Evolutionary conservation across 805 yeast genomes (phyloP), one percentile per base, ranked within the genome.

Genomic region (Millerozyma miso): DNA sequence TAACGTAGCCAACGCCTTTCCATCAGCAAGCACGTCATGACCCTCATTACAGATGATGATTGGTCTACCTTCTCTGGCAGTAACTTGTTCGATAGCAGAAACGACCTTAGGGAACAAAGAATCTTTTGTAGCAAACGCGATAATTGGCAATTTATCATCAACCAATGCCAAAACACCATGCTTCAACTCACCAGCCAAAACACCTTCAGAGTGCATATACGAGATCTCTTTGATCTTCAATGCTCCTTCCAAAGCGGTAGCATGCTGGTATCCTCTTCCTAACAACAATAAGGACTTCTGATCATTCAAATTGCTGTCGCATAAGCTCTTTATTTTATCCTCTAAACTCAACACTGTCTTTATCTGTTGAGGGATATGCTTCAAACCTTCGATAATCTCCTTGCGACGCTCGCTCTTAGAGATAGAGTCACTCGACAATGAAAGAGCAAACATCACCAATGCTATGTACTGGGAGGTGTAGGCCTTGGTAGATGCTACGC

Each of bases 171-270:
- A 79, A 26, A 88, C 96, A 70, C 99, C 99, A 63, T 93, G 99
- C 68, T 93, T 93, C 69, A 93, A 81, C 71, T 93, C 99, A 65
- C 99, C 99, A 17, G 99, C 99, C 52, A 93, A 81, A 41, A 93
- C 96, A 74, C 99, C 99, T 73, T 93, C 99, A 16, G 97, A 88
- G 66, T 93, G 99, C 88, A 93, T 93, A 67, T 93, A 93, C 2
- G 98, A 91, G 49, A 93, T 93, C 69, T 93, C 99, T 72, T 93
- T 93, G 63, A 93, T 91, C 73, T 93, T 93, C 59, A 93, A 79
- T 10, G 99, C 99, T 62, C 99, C 99, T 71, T 93, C 99, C 57
- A 93, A 76, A 18, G 99, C 98, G 50, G 96, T 83, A 12, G 99
- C 99, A 65, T 77, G 84, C 71, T 93, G 99, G 71, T 87, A 90